These are phyloP conservation scores for Trypanosoma mega DNA, from an alignment of 208 protist species.

Conservation along the genomic window DNA sequence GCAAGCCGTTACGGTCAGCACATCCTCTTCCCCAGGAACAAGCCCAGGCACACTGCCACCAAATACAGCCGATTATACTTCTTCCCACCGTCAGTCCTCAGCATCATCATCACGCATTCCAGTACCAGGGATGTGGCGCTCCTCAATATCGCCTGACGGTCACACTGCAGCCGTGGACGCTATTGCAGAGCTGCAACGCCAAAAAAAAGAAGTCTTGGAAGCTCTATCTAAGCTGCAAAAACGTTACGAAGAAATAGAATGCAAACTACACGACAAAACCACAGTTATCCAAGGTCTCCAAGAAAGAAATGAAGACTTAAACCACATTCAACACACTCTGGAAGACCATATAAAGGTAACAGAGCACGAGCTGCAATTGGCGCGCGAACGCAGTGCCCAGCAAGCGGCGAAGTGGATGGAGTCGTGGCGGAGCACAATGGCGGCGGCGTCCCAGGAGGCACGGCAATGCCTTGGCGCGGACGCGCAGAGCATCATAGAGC, in stretches of 20 bases:
- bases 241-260: neutral
- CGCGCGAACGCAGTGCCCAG: constrained; percentile 2
- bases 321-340: neutral
- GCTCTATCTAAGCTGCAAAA: constrained; percentile 6
- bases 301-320: constrained; percentile 2
- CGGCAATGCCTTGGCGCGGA: too few species aligned
- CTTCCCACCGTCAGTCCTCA: neutral
- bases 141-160: constrained; percentile 3
- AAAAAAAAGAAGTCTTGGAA: constrained; percentile 13
- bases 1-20: too few species aligned
- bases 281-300: too few species aligned
- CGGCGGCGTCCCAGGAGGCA: too few species aligned
- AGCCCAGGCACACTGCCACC: neutral
- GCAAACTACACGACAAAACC: neutral
- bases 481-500: too few species aligned
- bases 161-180: constrained; percentile 42
- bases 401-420: constrained; percentile 2
- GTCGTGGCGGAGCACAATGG: constrained; percentile 7
- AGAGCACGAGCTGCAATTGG: constrained; percentile 1
- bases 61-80: neutral
- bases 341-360: constrained; percentile 10
- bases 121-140: neutral
- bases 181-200: constrained; percentile 55
- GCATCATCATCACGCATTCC: constrained; percentile 1
- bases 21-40: neutral